A percentile compares a stretch with the other conserved stretches of the same genome.
Evolutionary conservation across 2,329 filamentous ascomycete genomes (phyloP).

Genomic region (Penicillium concentricum): DNA sequence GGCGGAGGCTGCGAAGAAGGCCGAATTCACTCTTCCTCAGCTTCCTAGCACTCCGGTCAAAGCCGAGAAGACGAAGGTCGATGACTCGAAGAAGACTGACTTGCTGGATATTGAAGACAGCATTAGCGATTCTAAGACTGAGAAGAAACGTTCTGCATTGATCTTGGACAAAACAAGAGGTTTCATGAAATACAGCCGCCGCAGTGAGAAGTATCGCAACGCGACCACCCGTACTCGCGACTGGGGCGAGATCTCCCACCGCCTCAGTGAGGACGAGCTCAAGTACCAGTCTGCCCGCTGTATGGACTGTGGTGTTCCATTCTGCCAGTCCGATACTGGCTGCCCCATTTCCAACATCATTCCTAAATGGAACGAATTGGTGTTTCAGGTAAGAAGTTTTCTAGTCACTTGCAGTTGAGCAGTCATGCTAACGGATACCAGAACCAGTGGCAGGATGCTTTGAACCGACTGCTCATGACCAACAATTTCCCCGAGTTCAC

Average conservation of each 20-base stretch:
- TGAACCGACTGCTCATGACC: slow-evolving; percentile 89
- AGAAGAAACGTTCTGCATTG: slow-evolving; percentile 85
- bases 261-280: slow-evolving; percentile 88
- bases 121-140: slow-evolving; percentile 75
- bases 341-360: slow-evolving; percentile 98
- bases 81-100: slow-evolving; percentile 65
- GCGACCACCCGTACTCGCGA: slow-evolving; percentile 82
- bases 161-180: slow-evolving; percentile 97
- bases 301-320: slow-evolving; percentile 98
- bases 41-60: slow-evolving; percentile 61
- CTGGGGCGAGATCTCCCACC: slow-evolving; percentile 86
- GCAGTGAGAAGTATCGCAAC: slow-evolving; percentile 88
- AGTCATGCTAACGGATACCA: slow-evolving; percentile 34
- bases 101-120: slow-evolving; percentile 90
- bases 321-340: slow-evolving; percentile 94
- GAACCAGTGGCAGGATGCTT: slow-evolving; percentile 83
- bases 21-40: slow-evolving; percentile 76
- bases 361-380: slow-evolving; percentile 90
- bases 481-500: slow-evolving; percentile 99
- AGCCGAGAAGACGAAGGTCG: slow-evolving; percentile 56
- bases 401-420: too few relatives aligned
- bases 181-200: slow-evolving; percentile 96
- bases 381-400: slow-evolving; percentile 53
- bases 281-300: slow-evolving; percentile 96
- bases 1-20: slow-evolving; percentile 79